Evolutionary conservation across 768 basidiomycete species (phyloP).

Genomic region (Hygrophoropsis aurantiaca): DNA sequence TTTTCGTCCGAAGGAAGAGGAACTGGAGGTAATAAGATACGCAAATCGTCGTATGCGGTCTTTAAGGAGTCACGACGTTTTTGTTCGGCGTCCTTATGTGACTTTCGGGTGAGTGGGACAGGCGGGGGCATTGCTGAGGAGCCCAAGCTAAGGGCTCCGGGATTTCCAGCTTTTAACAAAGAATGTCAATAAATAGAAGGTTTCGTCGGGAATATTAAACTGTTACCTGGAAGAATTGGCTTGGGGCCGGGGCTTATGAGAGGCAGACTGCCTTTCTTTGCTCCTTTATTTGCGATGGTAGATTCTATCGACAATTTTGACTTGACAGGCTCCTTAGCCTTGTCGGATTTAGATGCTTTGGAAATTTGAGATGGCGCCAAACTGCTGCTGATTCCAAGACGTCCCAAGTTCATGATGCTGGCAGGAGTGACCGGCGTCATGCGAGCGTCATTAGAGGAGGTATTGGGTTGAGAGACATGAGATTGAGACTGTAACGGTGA

Average conservation of each 20-base stretch:
- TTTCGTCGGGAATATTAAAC: neutral
- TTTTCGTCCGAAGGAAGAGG: slow-evolving; percentile 77
- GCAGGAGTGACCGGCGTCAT: slow-evolving; percentile 85
- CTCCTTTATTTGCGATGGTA: slow-evolving; percentile 15
- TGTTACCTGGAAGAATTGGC: slow-evolving; percentile 71
- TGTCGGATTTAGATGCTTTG: slow-evolving; percentile 16
- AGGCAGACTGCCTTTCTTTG: slow-evolving; percentile 28
- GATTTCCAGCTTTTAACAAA: slow-evolving; percentile 40
- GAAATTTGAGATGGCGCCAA: slow-evolving; percentile 32
- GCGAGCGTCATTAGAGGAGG: slow-evolving; percentile 27
- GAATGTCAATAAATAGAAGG: no score
- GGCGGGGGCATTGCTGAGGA: slow-evolving; percentile 31
- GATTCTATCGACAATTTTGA: slow-evolving; percentile 20
- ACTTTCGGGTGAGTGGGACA: slow-evolving; percentile 63
- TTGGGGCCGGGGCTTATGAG: slow-evolving; percentile 61
- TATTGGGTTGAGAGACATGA: slow-evolving; percentile 2
- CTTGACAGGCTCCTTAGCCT: slow-evolving; percentile 29
- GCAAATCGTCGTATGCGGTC: slow-evolving; percentile 86
- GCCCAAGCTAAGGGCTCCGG: slow-evolving; percentile 22
- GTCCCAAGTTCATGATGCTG: slow-evolving; percentile 86
- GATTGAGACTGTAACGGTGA: slow-evolving; percentile 14
- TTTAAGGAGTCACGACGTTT: slow-evolving; percentile 96
- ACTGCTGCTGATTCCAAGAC: slow-evolving; percentile 52
- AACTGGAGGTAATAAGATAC: slow-evolving; percentile 82
- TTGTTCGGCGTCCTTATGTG: slow-evolving; percentile 96